phyloP scores from a whole-genome alignment of 2,329 filamentous ascomycete genomes.

The Colletotrichum sp. region DNA sequence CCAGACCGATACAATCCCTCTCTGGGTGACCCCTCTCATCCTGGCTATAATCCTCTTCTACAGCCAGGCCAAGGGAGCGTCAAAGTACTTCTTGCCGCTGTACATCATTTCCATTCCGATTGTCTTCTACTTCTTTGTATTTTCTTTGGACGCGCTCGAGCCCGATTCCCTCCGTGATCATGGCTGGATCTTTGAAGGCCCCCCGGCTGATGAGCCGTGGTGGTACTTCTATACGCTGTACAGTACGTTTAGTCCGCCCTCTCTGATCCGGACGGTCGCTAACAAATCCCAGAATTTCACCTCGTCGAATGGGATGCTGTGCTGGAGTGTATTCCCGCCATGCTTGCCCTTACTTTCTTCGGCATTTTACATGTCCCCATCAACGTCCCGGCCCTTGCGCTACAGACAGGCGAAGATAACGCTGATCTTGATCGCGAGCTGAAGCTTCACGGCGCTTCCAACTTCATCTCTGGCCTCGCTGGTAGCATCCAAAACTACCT shows the following conservation, averaged over 20 bases:
- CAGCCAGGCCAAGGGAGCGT: constrained; percentile 76
- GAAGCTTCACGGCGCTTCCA: constrained; percentile 91
- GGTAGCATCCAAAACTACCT: constrained; percentile 97
- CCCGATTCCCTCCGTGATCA: constrained; percentile 69
- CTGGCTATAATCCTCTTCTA: constrained; percentile 79
- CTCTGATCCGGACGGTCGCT: constrained; percentile 20
- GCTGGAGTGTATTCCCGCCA: constrained; percentile 84
- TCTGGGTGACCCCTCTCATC: constrained; percentile 83
- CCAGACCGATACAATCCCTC: constrained; percentile 72
- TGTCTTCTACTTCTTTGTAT: constrained; percentile 79
- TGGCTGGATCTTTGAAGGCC: constrained; percentile 93
- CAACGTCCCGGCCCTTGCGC: constrained; percentile 91
- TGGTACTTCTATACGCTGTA: constrained; percentile 98
- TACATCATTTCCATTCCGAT: constrained; percentile 84
- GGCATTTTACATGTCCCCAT: constrained; percentile 97
- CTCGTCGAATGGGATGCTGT: constrained; percentile 85
- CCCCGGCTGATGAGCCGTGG: constrained; percentile 86
- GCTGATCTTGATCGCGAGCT: constrained; percentile 90
- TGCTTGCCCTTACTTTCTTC: constrained; percentile 97
- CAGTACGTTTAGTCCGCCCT: constrained; percentile 59
- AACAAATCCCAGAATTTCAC: constrained; percentile 67
- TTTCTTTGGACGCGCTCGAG: constrained; percentile 70
- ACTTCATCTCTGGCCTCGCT: constrained; percentile 82
- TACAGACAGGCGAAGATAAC: constrained; percentile 91
- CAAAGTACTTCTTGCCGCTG: constrained; percentile 83